Evolutionary conservation across 768 basidiomycete species (phyloP).

Genomic region (Tephrocybe sp.): DNA sequence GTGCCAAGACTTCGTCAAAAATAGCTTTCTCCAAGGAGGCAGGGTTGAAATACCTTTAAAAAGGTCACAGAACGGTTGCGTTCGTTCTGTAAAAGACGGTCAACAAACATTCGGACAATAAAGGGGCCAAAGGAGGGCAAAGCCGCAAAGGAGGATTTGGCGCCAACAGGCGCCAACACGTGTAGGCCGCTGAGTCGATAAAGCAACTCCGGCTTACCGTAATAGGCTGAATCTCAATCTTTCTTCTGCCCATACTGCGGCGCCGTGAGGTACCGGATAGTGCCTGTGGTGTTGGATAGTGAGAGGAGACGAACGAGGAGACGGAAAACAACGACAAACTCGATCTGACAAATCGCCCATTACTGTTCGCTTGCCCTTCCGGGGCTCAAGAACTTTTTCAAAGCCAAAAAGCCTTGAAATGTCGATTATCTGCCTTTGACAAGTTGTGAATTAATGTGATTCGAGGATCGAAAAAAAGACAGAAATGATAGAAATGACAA

Average conservation of each 20-base stretch:
- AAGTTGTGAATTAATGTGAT: no score
- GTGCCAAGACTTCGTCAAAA: slow-evolving; percentile 21
- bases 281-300: background rate
- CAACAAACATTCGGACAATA: background rate
- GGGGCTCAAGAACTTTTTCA: no score
- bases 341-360: slow-evolving; percentile 5
- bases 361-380: no score
- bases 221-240: slow-evolving; percentile 20
- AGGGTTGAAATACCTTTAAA: slow-evolving; percentile 14
- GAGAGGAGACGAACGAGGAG: slow-evolving; percentile 5
- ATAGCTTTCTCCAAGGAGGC: slow-evolving; percentile 18
- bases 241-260: slow-evolving; percentile 17
- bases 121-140: background rate
- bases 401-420: no score
- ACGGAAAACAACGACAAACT: slow-evolving; percentile 7
- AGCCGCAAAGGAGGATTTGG: no score
- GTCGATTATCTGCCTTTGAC: no score
- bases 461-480: no score
- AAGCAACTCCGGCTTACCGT: slow-evolving; percentile 8
- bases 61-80: slow-evolving; percentile 21
- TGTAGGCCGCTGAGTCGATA: no score
- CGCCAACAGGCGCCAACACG: background rate
- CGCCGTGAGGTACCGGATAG: background rate
- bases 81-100: slow-evolving; percentile 12
- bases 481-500: no score